These are phyloP conservation scores for Cercospora sojina DNA, from an alignment of 2,329 filamentous ascomycete genomes.

Conservation along the genomic window DNA sequence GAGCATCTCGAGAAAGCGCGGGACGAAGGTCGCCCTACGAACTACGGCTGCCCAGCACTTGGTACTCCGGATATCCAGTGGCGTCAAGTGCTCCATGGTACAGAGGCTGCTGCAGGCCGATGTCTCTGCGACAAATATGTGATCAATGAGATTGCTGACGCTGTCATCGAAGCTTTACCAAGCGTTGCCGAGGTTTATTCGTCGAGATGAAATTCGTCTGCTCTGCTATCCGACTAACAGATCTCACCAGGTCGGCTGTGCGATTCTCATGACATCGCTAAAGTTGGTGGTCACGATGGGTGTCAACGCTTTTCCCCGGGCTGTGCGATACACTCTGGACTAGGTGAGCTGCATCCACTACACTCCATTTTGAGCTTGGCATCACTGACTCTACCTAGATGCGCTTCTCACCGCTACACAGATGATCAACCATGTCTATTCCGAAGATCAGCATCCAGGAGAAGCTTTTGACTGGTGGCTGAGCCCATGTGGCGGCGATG, in stretches of 20 bases:
- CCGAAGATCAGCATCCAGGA: neutral
- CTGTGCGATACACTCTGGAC: neutral
- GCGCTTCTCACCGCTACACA: neutral
- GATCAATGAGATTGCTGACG: neutral
- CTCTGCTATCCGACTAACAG: neutral
- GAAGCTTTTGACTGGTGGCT: neutral
- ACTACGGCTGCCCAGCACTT: neutral
- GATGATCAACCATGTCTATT: neutral
- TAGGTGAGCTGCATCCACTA: neutral
- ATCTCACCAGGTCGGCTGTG: neutral
- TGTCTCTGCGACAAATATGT: neutral
- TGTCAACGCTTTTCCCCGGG: neutral
- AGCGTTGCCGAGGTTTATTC: neutral
- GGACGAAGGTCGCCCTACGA: neutral
- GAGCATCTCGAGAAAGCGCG: neutral
- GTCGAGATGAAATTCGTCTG: neutral
- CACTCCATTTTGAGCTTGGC: neutral
- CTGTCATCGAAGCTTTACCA: neutral
- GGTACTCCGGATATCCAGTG: neutral
- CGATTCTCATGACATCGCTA: neutral
- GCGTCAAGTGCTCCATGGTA: neutral
- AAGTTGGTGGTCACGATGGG: neutral
- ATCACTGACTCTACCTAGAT: neutral
- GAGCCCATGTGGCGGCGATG: neutral
- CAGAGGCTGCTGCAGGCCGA: neutral